These are phyloP conservation scores for Colletotrichum tropicale DNA, from an alignment of 2,329 filamentous ascomycete genomes.

Conservation along the genomic window DNA sequence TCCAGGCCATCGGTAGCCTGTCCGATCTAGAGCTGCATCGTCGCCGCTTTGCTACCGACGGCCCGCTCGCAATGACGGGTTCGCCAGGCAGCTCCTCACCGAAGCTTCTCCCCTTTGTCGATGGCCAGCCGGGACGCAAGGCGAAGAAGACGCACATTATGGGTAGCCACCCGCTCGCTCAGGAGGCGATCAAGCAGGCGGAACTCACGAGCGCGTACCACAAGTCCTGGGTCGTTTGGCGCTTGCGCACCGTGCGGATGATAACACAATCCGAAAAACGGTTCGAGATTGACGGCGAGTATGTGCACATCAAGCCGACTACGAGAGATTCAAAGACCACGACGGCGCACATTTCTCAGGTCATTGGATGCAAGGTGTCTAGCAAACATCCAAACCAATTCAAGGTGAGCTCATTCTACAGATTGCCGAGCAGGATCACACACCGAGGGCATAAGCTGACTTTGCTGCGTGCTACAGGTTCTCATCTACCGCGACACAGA, in stretches of 20 bases:
- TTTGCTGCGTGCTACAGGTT: slow-evolving; percentile 42
- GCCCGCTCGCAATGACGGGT: slow-evolving; percentile 69
- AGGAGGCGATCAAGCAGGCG: slow-evolving; percentile 64
- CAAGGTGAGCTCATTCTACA: slow-evolving; percentile 57
- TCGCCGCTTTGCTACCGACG: slow-evolving; percentile 77
- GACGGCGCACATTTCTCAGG: slow-evolving; percentile 81
- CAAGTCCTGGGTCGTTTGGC: slow-evolving; percentile 80
- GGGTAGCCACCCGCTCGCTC: slow-evolving; percentile 70
- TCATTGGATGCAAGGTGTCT: slow-evolving; percentile 82
- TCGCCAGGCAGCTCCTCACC: slow-evolving; percentile 75
- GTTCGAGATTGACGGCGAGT: slow-evolving; percentile 82
- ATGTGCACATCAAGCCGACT: slow-evolving; percentile 82
- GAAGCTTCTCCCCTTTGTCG: slow-evolving; percentile 62
- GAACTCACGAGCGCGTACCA: slow-evolving; percentile 64
- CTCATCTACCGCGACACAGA: slow-evolving; percentile 78
- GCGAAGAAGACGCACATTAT: slow-evolving; percentile 56
- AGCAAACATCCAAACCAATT: slow-evolving; percentile 82
- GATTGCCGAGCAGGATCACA: neutral
- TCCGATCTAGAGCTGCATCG: slow-evolving; percentile 78
- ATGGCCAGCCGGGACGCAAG: slow-evolving; percentile 46
- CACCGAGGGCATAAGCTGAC: neutral
- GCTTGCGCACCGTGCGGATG: slow-evolving; percentile 83
- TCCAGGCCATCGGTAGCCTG: slow-evolving; percentile 78
- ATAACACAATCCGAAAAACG: slow-evolving; percentile 77
- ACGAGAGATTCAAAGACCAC: slow-evolving; percentile 74